Evolutionary conservation across 1,139 yeast genomes (phyloP).

Genomic region (Hansenula lynferdii): DNA sequence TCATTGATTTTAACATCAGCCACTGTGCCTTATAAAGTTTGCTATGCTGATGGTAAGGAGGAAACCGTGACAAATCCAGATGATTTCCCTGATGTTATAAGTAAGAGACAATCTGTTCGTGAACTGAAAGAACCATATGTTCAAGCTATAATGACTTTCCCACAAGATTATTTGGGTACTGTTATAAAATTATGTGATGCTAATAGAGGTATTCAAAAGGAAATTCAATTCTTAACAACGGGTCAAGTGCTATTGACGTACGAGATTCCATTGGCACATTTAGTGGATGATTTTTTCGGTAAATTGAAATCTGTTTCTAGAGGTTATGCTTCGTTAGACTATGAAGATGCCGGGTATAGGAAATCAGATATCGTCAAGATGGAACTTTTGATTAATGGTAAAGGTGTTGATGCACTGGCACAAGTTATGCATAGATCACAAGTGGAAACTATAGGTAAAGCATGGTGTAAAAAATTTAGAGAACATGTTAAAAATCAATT

Average conservation of each 20-base stretch:
- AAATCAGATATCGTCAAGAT: conserved; percentile 79
- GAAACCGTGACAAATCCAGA: conserved; percentile 80
- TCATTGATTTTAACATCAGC: conserved; percentile 92
- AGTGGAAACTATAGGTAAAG: conserved; percentile 66
- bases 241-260: conserved; percentile 82
- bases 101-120: conserved; percentile 41
- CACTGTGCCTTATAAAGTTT: conserved; percentile 85
- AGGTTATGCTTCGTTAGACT: conserved; percentile 93
- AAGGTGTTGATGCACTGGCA: conserved; percentile 87
- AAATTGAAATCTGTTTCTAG: conserved; percentile 83
- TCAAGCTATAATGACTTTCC: conserved; percentile 86
- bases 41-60: conserved; percentile 59
- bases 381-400: conserved; percentile 87
- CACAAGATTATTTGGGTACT: conserved; percentile 81
- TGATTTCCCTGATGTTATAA: conserved; percentile 70
- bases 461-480: conserved; percentile 78
- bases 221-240: conserved; percentile 69
- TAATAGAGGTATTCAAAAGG: conserved; percentile 79
- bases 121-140: conserved; percentile 83
- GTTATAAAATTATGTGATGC: conserved; percentile 84
- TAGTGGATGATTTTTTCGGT: conserved; percentile 94
- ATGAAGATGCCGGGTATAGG: conserved; percentile 87
- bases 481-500: conserved; percentile 76
- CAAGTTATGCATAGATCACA: conserved; percentile 84
- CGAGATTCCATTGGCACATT: conserved; percentile 77